Conservation (phyloP, 2,329 filamentous ascomycete species). For the Thielaviopsis punctulata region DNA sequence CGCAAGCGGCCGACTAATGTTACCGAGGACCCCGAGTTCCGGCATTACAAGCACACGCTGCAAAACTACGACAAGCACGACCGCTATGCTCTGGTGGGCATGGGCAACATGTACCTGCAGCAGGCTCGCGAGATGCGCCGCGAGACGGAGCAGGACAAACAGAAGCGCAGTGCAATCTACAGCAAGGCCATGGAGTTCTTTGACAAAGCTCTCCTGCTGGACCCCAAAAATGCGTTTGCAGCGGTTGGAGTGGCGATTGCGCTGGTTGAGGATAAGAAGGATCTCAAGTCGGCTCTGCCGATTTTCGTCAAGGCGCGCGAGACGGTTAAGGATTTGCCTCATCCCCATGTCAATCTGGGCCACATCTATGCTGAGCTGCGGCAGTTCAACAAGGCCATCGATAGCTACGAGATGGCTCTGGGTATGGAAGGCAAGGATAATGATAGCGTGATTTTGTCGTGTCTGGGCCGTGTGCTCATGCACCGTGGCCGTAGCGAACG, state of each 20-base stretch:
- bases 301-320: slow-evolving; percentile 85
- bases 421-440: slow-evolving; percentile 56
- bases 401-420: slow-evolving; percentile 80
- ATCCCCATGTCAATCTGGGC: slow-evolving; percentile 81
- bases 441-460: slow-evolving; percentile 66
- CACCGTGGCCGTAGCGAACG: slow-evolving; percentile 53
- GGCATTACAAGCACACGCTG: slow-evolving; percentile 91
- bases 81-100: slow-evolving; percentile 85
- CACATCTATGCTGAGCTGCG: slow-evolving; percentile 83
- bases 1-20: slow-evolving; percentile 70
- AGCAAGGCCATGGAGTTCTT: slow-evolving; percentile 94
- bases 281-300: slow-evolving; percentile 62
- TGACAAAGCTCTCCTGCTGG: slow-evolving; percentile 89
- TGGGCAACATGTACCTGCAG: slow-evolving; percentile 83
- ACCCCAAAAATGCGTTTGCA: slow-evolving; percentile 87
- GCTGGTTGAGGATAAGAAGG: slow-evolving; percentile 84
- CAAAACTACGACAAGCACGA: slow-evolving; percentile 95
- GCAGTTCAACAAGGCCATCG: slow-evolving; percentile 81
- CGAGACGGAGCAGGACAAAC: slow-evolving; percentile 74
- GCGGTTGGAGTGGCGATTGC: slow-evolving; percentile 93
- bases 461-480: slow-evolving; percentile 75
- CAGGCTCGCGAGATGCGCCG: slow-evolving; percentile 88
- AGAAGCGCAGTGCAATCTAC: slow-evolving; percentile 76
- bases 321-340: slow-evolving; percentile 62
- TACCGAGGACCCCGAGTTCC: slow-evolving; percentile 76